Conservation (phyloP, 331 rosid species). For the Rosa hybrid region DNA sequence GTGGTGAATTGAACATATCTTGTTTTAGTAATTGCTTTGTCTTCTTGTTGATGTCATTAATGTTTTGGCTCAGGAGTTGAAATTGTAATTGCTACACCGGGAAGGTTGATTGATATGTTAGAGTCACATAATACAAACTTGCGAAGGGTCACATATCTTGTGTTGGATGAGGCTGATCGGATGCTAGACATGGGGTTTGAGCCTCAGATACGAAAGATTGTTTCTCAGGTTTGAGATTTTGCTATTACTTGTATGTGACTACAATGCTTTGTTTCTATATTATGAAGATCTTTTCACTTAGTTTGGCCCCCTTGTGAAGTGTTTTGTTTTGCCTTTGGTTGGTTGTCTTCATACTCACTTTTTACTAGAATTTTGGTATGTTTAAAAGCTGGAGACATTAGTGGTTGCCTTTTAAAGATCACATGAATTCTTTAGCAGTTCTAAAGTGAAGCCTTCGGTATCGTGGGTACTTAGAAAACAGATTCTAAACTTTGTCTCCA, state of each 20-base stretch:
- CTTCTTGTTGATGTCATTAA: conserved; percentile 19
- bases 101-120: conserved; percentile 91
- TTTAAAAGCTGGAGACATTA: background rate
- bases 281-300: background rate
- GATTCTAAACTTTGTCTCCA: background rate
- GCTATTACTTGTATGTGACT: background rate
- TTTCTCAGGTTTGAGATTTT: conserved; percentile 55
- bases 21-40: conserved; percentile 18
- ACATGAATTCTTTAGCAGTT: background rate
- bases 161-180: conserved; percentile 57
- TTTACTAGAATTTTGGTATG: background rate
- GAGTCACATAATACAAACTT: conserved; percentile 79
- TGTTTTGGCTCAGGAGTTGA: conserved; percentile 67
- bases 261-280: conserved; percentile 6
- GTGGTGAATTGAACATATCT: background rate
- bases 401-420: background rate
- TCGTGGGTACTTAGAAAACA: background rate
- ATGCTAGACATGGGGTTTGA: conserved; percentile 73
- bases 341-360: background rate
- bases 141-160: conserved; percentile 64
- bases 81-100: conserved; percentile 87
- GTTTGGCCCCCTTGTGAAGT: background rate
- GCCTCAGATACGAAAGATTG: conserved; percentile 63
- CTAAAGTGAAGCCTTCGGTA: background rate
- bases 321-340: background rate